Conservation (phyloP, 345 rosid species). For the Corchorus olitorius region DNA sequence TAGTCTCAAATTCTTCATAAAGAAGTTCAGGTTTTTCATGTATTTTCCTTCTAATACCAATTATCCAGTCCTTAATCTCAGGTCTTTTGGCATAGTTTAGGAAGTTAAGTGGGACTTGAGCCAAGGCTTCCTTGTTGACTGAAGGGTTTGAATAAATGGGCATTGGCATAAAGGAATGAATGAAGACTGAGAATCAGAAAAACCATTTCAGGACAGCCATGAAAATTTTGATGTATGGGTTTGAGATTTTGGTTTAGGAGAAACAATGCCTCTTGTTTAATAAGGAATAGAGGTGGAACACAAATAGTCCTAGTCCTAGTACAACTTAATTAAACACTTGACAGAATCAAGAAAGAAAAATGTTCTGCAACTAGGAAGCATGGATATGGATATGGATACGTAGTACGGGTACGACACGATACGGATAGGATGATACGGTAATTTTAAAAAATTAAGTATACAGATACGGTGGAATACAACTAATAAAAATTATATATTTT, state of each 20-base stretch:
- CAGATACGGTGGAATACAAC: no score
- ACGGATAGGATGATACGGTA: no score
- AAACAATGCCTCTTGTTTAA: background rate
- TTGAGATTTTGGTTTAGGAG: no score
- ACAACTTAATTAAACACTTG: no score
- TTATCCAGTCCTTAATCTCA: conserved; percentile 46
- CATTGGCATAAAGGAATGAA: conserved; percentile 17
- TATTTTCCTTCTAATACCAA: conserved; percentile 46
- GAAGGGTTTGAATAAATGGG: conserved; percentile 18
- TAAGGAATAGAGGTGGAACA: background rate
- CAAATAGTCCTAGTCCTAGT: no score
- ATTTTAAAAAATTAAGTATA: no score
- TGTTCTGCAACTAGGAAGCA: no score
- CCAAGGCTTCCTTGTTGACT: conserved; percentile 16
- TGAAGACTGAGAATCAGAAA: conserved; percentile 21
- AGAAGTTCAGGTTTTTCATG: conserved; percentile 70
- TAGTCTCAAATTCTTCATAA: conserved; percentile 65
- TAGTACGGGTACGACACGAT: no score
- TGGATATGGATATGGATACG: no score
- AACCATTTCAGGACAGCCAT: conserved; percentile 37
- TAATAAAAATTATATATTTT: no score
- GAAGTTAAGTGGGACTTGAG: background rate
- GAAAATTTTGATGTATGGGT: no score
- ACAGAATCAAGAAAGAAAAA: background rate
- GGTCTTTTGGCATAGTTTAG: conserved; percentile 26